These are phyloP conservation scores for Neoascochyta sp. DNA, from an alignment of 2,329 filamentous ascomycete species.

Conservation along the genomic window DNA sequence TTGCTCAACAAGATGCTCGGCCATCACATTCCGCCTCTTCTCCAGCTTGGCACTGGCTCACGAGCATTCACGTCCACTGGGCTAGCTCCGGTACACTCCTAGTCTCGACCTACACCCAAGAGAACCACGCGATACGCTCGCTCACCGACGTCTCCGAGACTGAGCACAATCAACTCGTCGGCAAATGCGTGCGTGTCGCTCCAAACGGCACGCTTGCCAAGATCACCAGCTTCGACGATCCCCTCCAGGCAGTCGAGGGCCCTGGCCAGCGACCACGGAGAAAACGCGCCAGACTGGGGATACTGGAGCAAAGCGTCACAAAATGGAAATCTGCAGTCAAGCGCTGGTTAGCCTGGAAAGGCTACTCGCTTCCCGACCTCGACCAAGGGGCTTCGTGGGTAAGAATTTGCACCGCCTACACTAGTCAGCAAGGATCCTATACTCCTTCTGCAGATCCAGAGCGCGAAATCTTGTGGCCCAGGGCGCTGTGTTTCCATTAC, in stretches of 20 bases:
- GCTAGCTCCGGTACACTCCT: constrained; percentile 35
- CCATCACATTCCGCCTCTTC: constrained; percentile 4
- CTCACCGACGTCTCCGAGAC: constrained; percentile 15
- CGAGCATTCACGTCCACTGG: constrained; percentile 32
- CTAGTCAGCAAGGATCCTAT: constrained; percentile 3
- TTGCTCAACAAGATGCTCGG: constrained; percentile 6
- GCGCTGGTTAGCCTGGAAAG: constrained; percentile 36
- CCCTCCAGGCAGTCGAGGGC: constrained; percentile 21
- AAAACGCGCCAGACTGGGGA: constrained; percentile 24
- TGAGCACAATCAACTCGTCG: constrained; percentile 18
- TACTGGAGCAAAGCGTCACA: constrained; percentile 29
- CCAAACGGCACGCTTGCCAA: constrained; percentile 33
- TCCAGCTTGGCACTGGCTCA: constrained; percentile 20
- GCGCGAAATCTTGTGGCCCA: constrained; percentile 38
- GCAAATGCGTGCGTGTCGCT: constrained; percentile 33
- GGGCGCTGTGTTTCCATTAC: constrained; percentile 33
- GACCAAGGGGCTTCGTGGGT: constrained; percentile 30
- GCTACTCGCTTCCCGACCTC: constrained; percentile 26
- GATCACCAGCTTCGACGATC: constrained; percentile 31
- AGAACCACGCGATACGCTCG: constrained; percentile 20
- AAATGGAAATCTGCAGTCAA: constrained; percentile 33
- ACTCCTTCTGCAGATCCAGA: constrained; percentile 10
- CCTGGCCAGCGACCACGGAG: constrained; percentile 13
- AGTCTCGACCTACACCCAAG: constrained; percentile 27
- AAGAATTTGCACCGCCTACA: constrained; percentile 24